Conservation (phyloP, 139 green algal genomes). For the Edaphochlamys debaryana region DNA sequence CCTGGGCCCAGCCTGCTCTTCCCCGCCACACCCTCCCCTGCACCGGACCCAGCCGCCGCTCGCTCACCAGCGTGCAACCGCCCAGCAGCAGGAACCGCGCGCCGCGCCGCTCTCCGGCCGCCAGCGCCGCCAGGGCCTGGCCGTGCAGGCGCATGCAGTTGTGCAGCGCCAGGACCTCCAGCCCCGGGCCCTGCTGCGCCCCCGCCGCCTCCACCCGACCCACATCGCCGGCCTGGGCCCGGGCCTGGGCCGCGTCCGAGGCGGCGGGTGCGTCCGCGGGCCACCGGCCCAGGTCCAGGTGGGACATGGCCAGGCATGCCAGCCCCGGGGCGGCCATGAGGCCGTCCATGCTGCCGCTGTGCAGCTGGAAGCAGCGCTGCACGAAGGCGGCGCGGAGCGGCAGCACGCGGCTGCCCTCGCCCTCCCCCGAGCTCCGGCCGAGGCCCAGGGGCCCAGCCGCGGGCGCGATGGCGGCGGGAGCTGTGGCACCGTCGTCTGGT, state of each 20-base stretch:
- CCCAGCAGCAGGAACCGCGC: slow-evolving; percentile 27
- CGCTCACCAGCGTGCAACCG: slow-evolving; percentile 14
- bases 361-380: slow-evolving; percentile 80
- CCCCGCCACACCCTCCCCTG: no score
- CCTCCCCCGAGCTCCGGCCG: no score
- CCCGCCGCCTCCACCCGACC: no score
- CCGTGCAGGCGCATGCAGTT: slow-evolving; percentile 26
- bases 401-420: background rate
- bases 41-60: no score
- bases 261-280: no score
- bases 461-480: no score
- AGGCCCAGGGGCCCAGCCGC: no score
- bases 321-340: slow-evolving; percentile 46
- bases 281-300: slow-evolving; percentile 46
- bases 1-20: no score
- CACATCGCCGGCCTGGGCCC: no score
- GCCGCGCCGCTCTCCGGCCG: background rate
- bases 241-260: no score
- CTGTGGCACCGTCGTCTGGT: no score
- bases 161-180: slow-evolving; percentile 22
- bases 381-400: slow-evolving; percentile 57
- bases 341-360: slow-evolving; percentile 37
- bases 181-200: no score
- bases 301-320: slow-evolving; percentile 37
- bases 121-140: background rate